These are phyloP conservation scores for Purpureocillium takamizusanense DNA, from an alignment of 2,329 filamentous ascomycete species.

Conservation along the genomic window DNA sequence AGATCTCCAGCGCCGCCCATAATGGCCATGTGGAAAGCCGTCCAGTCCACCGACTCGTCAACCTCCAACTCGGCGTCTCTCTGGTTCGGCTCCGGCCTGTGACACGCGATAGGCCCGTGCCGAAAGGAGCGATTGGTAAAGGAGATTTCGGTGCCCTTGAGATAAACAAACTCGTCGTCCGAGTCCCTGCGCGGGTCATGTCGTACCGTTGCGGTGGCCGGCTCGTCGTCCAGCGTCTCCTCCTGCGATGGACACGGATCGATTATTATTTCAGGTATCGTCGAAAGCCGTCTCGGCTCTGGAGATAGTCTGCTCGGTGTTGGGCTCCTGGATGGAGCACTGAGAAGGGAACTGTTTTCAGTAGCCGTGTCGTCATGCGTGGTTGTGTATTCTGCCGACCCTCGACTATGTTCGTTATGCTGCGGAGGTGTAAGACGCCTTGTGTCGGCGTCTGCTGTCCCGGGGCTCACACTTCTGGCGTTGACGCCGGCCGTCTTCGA, in stretches of 20 bases:
- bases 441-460: too few species aligned
- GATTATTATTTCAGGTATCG: constrained; percentile 16
- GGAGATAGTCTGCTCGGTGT: constrained; percentile 7
- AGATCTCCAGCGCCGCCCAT: constrained; percentile 46
- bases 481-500: neutral
- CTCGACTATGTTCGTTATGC: too few species aligned
- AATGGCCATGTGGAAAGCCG: constrained; percentile 57
- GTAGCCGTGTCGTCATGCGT: too few species aligned
- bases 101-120: constrained; percentile 47
- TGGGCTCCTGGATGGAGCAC: constrained; percentile 13
- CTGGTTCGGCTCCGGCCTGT: constrained; percentile 31
- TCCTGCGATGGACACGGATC: neutral
- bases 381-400: too few species aligned
- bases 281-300: constrained; percentile 8
- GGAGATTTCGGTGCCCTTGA: constrained; percentile 39
- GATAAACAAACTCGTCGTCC: constrained; percentile 35
- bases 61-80: constrained; percentile 16
- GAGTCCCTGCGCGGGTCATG: neutral
- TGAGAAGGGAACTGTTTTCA: neutral
- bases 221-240: neutral
- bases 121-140: constrained; percentile 38
- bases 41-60: constrained; percentile 51
- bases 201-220: neutral
- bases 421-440: too few species aligned
- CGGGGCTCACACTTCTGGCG: too few species aligned